Conservation (phyloP, 192 early-diverging fungal species). For the Backusella macrospora region DNA sequence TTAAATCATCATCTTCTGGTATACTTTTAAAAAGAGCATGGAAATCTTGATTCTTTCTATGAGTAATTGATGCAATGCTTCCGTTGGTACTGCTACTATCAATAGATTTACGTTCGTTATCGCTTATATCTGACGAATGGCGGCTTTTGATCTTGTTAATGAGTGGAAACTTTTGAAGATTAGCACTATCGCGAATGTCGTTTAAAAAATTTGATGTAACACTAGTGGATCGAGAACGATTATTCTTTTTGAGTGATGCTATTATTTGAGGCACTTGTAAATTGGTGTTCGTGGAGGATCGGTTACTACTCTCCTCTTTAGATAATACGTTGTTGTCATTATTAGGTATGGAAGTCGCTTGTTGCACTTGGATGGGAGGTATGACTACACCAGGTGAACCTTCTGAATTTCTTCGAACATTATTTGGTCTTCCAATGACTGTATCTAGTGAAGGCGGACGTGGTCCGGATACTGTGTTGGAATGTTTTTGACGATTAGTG, state of each 20-base stretch:
- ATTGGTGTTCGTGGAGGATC: not conserved
- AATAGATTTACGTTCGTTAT: not conserved
- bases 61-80: not conserved
- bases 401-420: conserved; percentile 37
- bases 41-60: conserved; percentile 39
- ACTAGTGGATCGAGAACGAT: conserved; percentile 28
- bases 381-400: conserved; percentile 21
- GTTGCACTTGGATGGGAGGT: conserved; percentile 3
- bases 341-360: not conserved
- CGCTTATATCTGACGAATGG: conserved; percentile 33
- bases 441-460: conserved; percentile 12
- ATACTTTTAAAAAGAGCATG: conserved; percentile 52
- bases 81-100: conserved; percentile 14
- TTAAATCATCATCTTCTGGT: conserved; percentile 49
- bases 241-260: not conserved
- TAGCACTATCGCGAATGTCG: conserved; percentile 6
- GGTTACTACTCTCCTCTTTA: not conserved
- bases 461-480: conserved; percentile 21
- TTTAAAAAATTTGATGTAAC: not conserved
- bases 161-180: conserved; percentile 11
- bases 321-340: not conserved
- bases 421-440: not conserved
- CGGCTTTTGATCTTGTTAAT: conserved; percentile 6
- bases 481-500: not conserved
- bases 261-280: conserved; percentile 7